Conservation (phyloP, 2,329 filamentous ascomycete species). For the Claviceps pazoutovae region DNA sequence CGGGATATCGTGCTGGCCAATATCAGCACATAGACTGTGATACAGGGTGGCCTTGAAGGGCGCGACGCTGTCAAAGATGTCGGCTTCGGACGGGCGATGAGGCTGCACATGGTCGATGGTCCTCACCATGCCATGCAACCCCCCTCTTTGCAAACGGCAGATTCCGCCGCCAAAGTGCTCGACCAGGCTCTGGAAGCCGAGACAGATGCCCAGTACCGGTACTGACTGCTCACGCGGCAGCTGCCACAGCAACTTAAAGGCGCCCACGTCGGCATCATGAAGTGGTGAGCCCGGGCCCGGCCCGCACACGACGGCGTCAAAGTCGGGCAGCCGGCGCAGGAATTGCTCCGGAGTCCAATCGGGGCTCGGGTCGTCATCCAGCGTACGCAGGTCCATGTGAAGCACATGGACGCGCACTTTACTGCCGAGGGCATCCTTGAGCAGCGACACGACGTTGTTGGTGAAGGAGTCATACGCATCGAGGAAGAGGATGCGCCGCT, state of each 20-base stretch:
- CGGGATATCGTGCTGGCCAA: slow-evolving; percentile 32
- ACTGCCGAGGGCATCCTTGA: slow-evolving; percentile 54
- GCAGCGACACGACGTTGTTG: slow-evolving; percentile 79
- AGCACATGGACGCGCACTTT: slow-evolving; percentile 41
- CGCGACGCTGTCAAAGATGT: slow-evolving; percentile 52
- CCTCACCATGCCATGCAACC: slow-evolving; percentile 71
- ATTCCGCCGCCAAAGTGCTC: slow-evolving; percentile 54
- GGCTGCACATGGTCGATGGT: slow-evolving; percentile 41
- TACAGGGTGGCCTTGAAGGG: slow-evolving; percentile 62
- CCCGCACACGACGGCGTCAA: slow-evolving; percentile 78
- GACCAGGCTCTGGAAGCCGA: slow-evolving; percentile 76
- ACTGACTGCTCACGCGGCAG: slow-evolving; percentile 44
- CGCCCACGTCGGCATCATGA: slow-evolving; percentile 60
- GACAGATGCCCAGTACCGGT: slow-evolving; percentile 76
- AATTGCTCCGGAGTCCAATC: slow-evolving; percentile 33
- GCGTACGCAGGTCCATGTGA: slow-evolving; percentile 28
- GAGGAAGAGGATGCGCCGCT: slow-evolving; percentile 60
- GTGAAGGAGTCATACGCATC: slow-evolving; percentile 97
- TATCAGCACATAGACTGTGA: slow-evolving; percentile 47
- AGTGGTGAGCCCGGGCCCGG: slow-evolving; percentile 78
- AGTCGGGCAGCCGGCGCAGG: slow-evolving; percentile 32
- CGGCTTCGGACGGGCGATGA: slow-evolving; percentile 14
- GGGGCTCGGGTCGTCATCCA: slow-evolving; percentile 49
- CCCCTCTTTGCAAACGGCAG: slow-evolving; percentile 50
- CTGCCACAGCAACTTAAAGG: slow-evolving; percentile 65